phyloP scores from a whole-genome alignment of 352 stramenopile species.

The Globisporangium camurandrum region DNA sequence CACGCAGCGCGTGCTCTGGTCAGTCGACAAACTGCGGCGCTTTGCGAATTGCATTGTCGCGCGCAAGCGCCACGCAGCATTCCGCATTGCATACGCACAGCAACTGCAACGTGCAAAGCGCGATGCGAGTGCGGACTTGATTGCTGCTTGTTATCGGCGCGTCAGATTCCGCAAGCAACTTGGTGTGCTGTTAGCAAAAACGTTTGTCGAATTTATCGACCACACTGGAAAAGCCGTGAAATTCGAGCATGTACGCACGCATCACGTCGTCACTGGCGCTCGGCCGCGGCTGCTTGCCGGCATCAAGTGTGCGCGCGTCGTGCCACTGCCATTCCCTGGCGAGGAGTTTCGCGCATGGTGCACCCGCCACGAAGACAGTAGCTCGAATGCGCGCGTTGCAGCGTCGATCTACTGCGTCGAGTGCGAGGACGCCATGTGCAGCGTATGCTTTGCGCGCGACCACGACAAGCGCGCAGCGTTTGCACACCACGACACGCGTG shows the following conservation, averaged over 20 bases:
- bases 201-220: constrained; percentile 63
- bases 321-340: constrained; percentile 57
- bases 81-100: constrained; percentile 31
- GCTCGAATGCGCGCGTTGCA: constrained; percentile 12
- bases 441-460: constrained; percentile 50
- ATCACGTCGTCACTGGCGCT: constrained; percentile 15
- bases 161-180: constrained; percentile 41
- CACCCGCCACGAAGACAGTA: constrained; percentile 50
- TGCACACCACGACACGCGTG: constrained; percentile 23
- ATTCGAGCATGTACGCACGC: constrained; percentile 35
- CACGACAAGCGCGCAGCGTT: constrained; percentile 44
- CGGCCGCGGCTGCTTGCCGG: constrained; percentile 41
- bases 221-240: constrained; percentile 27
- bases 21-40: constrained; percentile 26
- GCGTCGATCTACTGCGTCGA: constrained; percentile 58
- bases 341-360: constrained; percentile 67
- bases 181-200: constrained; percentile 30
- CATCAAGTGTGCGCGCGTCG: constrained; percentile 32
- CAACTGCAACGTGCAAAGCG: constrained; percentile 19
- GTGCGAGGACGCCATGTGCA: constrained; percentile 66
- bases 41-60: constrained; percentile 32
- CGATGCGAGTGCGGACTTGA: constrained; percentile 18
- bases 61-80: constrained; percentile 34
- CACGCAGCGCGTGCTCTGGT: constrained; percentile 40
- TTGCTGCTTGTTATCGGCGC: constrained; percentile 38